These are phyloP conservation scores for Hordeum marinum DNA, from an alignment of 176 grass and related monocot genomes.

Conservation along the genomic window DNA sequence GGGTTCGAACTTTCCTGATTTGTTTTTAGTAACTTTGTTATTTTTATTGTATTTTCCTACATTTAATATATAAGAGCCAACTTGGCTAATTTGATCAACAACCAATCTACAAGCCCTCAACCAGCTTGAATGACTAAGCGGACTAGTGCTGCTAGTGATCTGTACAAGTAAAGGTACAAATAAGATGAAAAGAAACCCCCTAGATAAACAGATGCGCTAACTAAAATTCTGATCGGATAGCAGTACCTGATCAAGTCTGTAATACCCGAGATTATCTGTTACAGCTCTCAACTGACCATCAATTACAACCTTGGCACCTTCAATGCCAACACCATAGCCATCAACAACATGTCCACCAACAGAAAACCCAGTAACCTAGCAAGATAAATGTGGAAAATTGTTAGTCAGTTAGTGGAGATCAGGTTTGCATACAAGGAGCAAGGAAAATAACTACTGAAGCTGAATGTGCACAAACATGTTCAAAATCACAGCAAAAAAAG, in stretches of 20 bases:
- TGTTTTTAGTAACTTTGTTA: neutral
- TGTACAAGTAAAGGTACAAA: slow-evolving; percentile 12
- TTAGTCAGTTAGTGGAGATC: neutral
- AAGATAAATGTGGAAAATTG: slow-evolving; percentile 5
- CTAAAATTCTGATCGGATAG: neutral
- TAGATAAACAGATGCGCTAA: slow-evolving; percentile 11
- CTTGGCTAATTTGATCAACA: neutral
- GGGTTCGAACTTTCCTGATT: neutral
- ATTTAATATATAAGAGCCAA: neutral
- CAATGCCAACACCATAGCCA: slow-evolving; percentile 61
- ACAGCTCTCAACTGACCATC: slow-evolving; percentile 72
- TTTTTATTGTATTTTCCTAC: neutral
- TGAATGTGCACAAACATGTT: neutral
- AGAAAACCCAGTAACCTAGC: slow-evolving; percentile 97
- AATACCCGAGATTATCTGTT: slow-evolving; percentile 76
- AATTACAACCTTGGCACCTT: slow-evolving; percentile 73
- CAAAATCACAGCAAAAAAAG: neutral
- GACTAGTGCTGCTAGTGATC: neutral
- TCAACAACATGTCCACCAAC: slow-evolving; percentile 82
- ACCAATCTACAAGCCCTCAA: neutral
- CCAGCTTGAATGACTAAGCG: slow-evolving; percentile 7
- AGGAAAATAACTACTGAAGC: slow-evolving; percentile 1
- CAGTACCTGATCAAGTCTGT: slow-evolving; percentile 97
- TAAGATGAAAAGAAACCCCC: neutral
- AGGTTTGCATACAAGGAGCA: neutral